Evolutionary conservation across 257 asterid species (phyloP).

Genomic region (Solanum gandarillasii): DNA sequence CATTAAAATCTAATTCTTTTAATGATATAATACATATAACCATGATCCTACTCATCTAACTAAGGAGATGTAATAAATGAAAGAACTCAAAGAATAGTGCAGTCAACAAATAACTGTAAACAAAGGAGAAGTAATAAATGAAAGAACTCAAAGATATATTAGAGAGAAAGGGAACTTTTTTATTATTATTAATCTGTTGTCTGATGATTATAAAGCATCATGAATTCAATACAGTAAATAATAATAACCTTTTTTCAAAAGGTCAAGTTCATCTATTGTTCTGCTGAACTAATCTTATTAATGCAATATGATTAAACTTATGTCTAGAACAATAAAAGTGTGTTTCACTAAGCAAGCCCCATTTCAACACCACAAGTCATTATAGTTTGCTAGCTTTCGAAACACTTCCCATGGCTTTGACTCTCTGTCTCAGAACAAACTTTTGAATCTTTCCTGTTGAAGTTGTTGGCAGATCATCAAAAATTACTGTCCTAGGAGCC

Average conservation of each 20-base stretch:
- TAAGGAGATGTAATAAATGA: not conserved
- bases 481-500: not conserved
- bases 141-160: not conserved
- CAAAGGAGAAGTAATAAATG: not conserved
- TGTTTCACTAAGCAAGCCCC: not conserved
- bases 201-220: not conserved
- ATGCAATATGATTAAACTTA: not conserved
- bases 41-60: not conserved
- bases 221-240: not conserved
- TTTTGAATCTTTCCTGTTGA: not conserved
- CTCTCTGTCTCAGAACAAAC: not conserved
- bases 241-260: not conserved
- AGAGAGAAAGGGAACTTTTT: not conserved
- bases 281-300: not conserved
- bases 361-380: not conserved
- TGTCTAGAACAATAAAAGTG: not conserved
- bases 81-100: not conserved
- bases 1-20: not conserved
- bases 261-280: not conserved
- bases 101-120: not conserved
- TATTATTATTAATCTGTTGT: not conserved
- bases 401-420: not conserved
- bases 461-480: not conserved
- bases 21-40: not conserved
- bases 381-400: not conserved